Evolutionary conservation across 83 land plant genomes (phyloP).

Genomic region (Isoetes engelmannii): DNA sequence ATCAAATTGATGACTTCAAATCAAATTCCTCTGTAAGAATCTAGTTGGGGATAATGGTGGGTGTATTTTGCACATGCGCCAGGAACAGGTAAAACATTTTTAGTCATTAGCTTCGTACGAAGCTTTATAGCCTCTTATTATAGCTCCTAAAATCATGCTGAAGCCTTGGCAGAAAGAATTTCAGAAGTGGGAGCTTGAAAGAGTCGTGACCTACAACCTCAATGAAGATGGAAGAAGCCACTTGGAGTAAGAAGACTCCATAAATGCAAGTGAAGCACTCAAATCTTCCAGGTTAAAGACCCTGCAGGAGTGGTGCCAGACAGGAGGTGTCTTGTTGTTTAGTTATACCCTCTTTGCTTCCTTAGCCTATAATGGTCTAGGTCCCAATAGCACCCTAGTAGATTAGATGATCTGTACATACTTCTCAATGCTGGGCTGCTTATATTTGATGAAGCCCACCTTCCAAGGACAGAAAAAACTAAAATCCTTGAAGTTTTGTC

Average conservation of each 20-base stretch:
- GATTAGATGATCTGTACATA: constrained; percentile 33
- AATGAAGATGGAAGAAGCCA: constrained; percentile 34
- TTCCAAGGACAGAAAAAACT: constrained; percentile 62
- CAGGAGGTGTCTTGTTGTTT: constrained; percentile 47
- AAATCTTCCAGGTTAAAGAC: constrained; percentile 42
- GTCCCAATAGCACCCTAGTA: constrained; percentile 10
- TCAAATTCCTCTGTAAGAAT: constrained; percentile 57
- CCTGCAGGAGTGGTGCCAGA: constrained; percentile 42
- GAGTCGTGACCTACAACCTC: constrained; percentile 41
- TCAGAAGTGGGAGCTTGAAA: constrained; percentile 61
- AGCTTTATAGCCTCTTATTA: constrained; percentile 60
- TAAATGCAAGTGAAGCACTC: constrained; percentile 33
- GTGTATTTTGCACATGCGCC: constrained; percentile 84
- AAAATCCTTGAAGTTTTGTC: constrained; percentile 47
- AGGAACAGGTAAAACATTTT: constrained; percentile 77
- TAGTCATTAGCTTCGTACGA: constrained; percentile 62
- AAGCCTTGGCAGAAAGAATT: constrained; percentile 65
- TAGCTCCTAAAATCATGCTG: constrained; percentile 67
- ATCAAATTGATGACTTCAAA: constrained; percentile 78
- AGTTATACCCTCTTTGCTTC: constrained; percentile 61
- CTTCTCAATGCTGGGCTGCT: constrained; percentile 49
- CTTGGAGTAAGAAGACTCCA: too few relatives aligned
- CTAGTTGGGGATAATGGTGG: constrained; percentile 52
- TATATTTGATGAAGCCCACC: constrained; percentile 81
- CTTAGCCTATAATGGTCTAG: constrained; percentile 30